Evolutionary conservation across 2,329 filamentous ascomycete genomes (phyloP), one percentile per base, ranked within the genome.

Genomic region (Fusarium sp.): DNA sequence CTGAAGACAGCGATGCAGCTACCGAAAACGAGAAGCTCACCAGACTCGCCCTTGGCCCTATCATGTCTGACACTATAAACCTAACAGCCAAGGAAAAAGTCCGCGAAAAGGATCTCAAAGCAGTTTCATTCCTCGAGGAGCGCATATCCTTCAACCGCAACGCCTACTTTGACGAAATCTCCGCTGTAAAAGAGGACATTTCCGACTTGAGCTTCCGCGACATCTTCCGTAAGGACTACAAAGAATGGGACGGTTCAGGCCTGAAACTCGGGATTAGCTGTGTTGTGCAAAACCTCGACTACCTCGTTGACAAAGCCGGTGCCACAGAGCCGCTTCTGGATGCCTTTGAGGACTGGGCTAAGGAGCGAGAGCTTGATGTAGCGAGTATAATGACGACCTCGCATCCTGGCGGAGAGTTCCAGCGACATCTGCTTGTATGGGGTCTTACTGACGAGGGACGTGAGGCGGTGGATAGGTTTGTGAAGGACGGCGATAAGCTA

Each of bases 221-320:
- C 70, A 85, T 94, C 37, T 78, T 95, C 51, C 84, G 91, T 66
- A 95, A 95, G 77, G 92, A 96, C 79, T 96, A 94, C 79, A 96
- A 96, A 80, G 85, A 91, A 74, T 96, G 92, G 92, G 80, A 79
- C 13, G 87, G 88, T 55, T 80, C 80, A 13, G 80, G 77, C 1
- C 74, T 88, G 36, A 82, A 79, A 18, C 82, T 95, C 6, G 92
- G 92, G n/a, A 87, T 92, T 17, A 87, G 87, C 71, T 87, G 87
- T 40, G 82, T 90, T 4, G 87, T 91, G 5, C 88, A 88, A 68
- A 79, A 84, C n/a, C 77, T 94, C 8, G 77, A 79, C 6, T 91
- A 88, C 64, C 77, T 94, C 37, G 75, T 87, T 13, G 72, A 77
- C 15, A 87, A 87, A 69, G 86, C 86, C 3, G 82, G 79, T 4